Percentiles rank a stretch among this genome's conserved stretches.
These are phyloP conservation scores for Trypanosoma boissoni DNA, from an alignment of 208 protist species.

Conservation along the genomic window DNA sequence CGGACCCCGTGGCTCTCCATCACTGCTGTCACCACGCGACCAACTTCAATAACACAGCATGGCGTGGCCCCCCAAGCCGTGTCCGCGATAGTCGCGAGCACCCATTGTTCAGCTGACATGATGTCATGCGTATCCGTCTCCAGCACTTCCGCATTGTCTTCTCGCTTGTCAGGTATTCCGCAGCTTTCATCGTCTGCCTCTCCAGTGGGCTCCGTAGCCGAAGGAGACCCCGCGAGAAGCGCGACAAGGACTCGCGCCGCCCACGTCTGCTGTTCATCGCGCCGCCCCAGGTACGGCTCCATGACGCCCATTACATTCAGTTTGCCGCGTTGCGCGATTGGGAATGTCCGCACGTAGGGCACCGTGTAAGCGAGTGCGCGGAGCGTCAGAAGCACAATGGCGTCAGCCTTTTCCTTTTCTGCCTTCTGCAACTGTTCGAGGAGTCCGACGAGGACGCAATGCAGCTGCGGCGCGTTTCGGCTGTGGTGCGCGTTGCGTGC, in stretches of 20 bases:
- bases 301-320: conserved; percentile 34
- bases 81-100: conserved; percentile 21
- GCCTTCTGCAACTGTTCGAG: conserved; percentile 14
- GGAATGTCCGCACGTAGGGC: conserved; percentile 68
- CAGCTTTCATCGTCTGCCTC: no score
- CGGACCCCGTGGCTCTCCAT: conserved; percentile 44
- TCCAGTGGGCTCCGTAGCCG: not conserved
- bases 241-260: conserved; percentile 47
- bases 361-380: conserved; percentile 41
- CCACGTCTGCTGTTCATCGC: conserved; percentile 34
- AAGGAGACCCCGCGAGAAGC: conserved; percentile 44
- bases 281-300: conserved; percentile 28
- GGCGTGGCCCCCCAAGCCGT: conserved; percentile 37
- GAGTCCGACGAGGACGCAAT: conserved; percentile 39
- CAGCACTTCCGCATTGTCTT: not conserved
- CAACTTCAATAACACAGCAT: conserved; percentile 52
- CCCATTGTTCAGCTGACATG: conserved; percentile 53
- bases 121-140: conserved; percentile 56
- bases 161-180: no score
- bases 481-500: conserved; percentile 40
- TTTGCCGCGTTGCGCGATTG: conserved; percentile 48
- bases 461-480: conserved; percentile 62
- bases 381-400: conserved; percentile 25
- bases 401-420: conserved; percentile 9
- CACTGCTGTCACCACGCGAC: conserved; percentile 48